A percentile compares a stretch with the other conserved stretches of the same genome.
phyloP scores from a whole-genome alignment of 306 rosid genomes.

The Leucaena leucocephala region DNA sequence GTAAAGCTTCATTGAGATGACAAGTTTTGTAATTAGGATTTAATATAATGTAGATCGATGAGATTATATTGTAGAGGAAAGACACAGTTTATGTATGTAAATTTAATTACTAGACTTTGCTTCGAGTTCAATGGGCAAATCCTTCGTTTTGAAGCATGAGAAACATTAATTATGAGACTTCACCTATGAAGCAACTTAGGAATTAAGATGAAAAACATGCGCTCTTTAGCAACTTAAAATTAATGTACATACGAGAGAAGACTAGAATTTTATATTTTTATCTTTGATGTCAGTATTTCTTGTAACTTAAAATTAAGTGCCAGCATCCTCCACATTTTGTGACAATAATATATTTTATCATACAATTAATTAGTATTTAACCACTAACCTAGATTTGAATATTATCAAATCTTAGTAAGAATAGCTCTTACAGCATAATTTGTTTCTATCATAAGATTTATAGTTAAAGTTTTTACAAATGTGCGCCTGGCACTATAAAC shows the following conservation, averaged over 20 bases:
- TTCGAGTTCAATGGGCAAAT: not conserved
- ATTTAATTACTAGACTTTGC: no score
- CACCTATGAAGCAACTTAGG: slow-evolving; percentile 13
- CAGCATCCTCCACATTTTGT: not conserved
- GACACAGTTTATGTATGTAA: not conserved
- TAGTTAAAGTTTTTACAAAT: no score
- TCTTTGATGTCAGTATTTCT: no score
- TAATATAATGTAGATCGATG: not conserved
- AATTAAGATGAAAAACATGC: not conserved
- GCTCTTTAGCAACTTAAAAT: not conserved
- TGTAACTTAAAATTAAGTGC: not conserved
- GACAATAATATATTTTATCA: not conserved
- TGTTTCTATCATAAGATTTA: no score
- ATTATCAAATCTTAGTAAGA: not conserved
- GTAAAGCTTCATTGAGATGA: not conserved
- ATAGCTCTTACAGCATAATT: not conserved
- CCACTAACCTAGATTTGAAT: not conserved
- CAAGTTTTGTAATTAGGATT: slow-evolving; percentile 5
- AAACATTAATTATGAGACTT: not conserved
- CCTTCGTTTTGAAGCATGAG: slow-evolving; percentile 3
- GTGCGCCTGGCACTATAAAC: no score
- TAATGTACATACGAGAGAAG: no score
- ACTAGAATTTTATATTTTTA: no score
- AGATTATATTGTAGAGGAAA: not conserved
- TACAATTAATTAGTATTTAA: no score